These are phyloP conservation scores for Urtica urens DNA, from an alignment of 306 rosid genomes.

Conservation along the genomic window DNA sequence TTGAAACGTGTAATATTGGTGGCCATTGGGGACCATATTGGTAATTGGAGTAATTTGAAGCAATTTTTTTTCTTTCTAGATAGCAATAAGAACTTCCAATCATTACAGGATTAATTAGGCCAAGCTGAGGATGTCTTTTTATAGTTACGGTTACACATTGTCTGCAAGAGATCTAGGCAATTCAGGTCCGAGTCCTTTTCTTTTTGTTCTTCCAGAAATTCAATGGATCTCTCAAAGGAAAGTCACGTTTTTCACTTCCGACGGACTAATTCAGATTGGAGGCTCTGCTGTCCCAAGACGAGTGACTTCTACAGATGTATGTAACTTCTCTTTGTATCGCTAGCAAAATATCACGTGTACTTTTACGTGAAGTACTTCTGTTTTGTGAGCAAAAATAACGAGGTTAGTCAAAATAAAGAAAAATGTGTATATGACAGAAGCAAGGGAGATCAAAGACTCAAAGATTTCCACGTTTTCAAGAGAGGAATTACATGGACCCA, in stretches of 20 bases:
- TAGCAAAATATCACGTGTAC: not conserved
- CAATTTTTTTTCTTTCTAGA: no score
- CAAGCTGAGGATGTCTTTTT: not conserved
- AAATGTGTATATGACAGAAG: slow-evolving; percentile 45
- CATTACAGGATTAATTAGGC: not conserved
- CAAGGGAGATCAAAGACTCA: slow-evolving; percentile 49
- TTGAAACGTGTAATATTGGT: not conserved
- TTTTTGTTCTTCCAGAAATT: slow-evolving; percentile 48
- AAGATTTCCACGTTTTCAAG: slow-evolving; percentile 62
- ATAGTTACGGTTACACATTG: not conserved
- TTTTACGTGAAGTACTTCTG: no score
- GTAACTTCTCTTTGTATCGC: slow-evolving; percentile 7
- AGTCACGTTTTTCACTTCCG: slow-evolving; percentile 80
- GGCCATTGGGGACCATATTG: not conserved
- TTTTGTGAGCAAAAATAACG: no score
- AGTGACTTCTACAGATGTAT: slow-evolving; percentile 51
- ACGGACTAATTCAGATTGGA: slow-evolving; percentile 88
- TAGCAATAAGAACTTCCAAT: no score
- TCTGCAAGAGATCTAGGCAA: not conserved
- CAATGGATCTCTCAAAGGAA: slow-evolving; percentile 76
- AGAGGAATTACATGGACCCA: slow-evolving; percentile 88
- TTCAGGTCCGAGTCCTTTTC: not conserved
- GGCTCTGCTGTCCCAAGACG: slow-evolving; percentile 76
- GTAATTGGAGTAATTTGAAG: not conserved
- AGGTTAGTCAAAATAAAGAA: no score